These are phyloP conservation scores for Kodamaea lidongshanica DNA, from an alignment of 805 yeast species.

Conservation along the genomic window DNA sequence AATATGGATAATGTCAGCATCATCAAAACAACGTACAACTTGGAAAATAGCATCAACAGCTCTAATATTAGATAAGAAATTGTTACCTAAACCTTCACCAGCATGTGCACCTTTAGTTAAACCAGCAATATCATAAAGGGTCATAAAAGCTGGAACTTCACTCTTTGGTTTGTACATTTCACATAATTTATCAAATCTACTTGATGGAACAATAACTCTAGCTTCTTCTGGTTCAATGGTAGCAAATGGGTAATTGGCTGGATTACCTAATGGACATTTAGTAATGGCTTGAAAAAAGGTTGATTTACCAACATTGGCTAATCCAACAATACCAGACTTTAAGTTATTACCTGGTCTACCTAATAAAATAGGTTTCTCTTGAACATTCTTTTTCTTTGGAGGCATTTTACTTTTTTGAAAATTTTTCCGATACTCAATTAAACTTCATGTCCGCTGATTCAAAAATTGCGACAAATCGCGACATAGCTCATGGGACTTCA, in stretches of 20 bases:
- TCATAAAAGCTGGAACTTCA: conserved; percentile 85
- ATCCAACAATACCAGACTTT: conserved; percentile 80
- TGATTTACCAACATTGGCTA: conserved; percentile 94
- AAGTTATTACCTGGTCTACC: conserved; percentile 64
- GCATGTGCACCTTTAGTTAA: conserved; percentile 93
- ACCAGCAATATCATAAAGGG: conserved; percentile 96
- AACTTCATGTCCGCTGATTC: not conserved
- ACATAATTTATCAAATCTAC: conserved; percentile 72
- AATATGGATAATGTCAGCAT: conserved; percentile 94
- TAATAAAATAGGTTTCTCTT: conserved; percentile 66
- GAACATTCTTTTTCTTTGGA: conserved; percentile 61
- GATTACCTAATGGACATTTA: conserved; percentile 85
- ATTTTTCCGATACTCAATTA: conserved; percentile 3
- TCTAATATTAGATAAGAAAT: conserved; percentile 92
- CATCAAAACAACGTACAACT: conserved; percentile 96
- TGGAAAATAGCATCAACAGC: conserved; percentile 98
- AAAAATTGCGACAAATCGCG: conserved; percentile 2
- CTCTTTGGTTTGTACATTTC: conserved; percentile 75
- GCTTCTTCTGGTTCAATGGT: conserved; percentile 99
- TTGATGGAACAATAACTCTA: conserved; percentile 87
- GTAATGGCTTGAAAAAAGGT: conserved; percentile 97
- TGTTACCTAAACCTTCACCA: conserved; percentile 98
- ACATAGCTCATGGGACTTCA: no score
- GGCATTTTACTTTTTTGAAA: conserved; percentile 43
- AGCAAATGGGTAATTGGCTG: conserved; percentile 97